These are phyloP conservation scores for Carallia pectinifolia DNA, from an alignment of 345 rosid species.

Conservation along the genomic window DNA sequence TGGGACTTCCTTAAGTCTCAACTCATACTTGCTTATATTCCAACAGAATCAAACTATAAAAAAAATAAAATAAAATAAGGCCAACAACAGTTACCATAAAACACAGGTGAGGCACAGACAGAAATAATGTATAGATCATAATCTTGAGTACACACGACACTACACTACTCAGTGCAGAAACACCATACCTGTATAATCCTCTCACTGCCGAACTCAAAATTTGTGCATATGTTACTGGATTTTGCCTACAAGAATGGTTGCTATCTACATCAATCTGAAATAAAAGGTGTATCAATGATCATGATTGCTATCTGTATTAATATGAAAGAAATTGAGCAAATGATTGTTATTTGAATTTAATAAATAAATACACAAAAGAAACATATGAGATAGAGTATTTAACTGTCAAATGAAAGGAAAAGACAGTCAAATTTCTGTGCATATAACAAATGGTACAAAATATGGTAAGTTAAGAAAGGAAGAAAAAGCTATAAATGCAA, in stretches of 20 bases:
- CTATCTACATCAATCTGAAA: constrained; percentile 67
- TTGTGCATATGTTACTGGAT: constrained; percentile 68
- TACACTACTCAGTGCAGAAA: too few species aligned
- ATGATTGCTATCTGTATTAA: neutral
- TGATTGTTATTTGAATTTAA: too few species aligned
- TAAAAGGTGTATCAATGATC: constrained; percentile 14
- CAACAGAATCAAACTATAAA: too few species aligned
- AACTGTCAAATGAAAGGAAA: neutral
- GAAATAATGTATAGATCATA: too few species aligned
- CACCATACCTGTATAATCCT: constrained; percentile 72
- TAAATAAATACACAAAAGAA: neutral
- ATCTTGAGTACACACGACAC: too few species aligned
- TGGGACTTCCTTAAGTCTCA: too few species aligned
- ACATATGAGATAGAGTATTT: neutral
- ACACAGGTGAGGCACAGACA: too few species aligned
- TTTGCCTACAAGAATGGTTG: constrained; percentile 50
- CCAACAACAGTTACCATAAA: too few species aligned
- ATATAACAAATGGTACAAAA: neutral
- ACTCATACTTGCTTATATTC: too few species aligned
- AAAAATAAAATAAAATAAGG: too few species aligned
- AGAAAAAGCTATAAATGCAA: neutral
- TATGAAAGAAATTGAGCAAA: too few species aligned
- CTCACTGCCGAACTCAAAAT: constrained; percentile 65
- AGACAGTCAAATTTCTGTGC: neutral
- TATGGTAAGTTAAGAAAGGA: neutral